Percentiles rank a stretch among this genome's conserved stretches.
phyloP scores from a whole-genome alignment of 1,284 basidiomycete species.

The Ceratobasidium sp. region DNA sequence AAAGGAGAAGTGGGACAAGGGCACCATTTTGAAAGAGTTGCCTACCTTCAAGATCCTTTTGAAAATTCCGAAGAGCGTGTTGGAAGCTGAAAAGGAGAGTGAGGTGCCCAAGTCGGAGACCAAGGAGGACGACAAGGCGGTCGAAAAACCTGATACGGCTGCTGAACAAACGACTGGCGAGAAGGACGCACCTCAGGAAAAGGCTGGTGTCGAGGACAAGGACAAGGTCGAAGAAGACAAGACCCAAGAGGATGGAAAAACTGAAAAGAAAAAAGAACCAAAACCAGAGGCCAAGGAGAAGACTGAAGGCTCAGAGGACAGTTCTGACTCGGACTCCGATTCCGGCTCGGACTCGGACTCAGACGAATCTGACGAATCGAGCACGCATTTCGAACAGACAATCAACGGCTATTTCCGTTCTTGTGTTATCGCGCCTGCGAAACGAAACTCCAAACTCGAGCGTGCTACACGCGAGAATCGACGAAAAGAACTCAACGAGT shows the following conservation, averaged over 20 bases:
- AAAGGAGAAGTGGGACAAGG: conserved; percentile 6
- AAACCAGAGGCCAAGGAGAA: neutral
- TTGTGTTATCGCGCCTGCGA: conserved; percentile 72
- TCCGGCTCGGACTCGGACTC: neutral
- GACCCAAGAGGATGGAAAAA: neutral
- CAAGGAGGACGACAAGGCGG: neutral
- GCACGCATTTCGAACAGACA: neutral
- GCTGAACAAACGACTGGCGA: no score
- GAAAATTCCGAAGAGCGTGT: neutral
- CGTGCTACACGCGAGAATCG: conserved; percentile 63
- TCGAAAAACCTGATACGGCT: no score
- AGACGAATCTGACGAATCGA: neutral
- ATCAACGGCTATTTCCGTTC: conserved; percentile 68
- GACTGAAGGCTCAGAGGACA: neutral
- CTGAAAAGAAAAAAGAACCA: neutral
- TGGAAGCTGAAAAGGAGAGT: neutral
- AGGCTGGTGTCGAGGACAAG: neutral
- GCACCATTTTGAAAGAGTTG: neutral
- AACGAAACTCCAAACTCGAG: conserved; percentile 65
- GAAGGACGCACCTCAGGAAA: neutral
- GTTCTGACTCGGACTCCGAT: neutral
- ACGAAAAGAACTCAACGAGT: conserved; percentile 75
- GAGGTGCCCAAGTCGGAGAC: neutral
- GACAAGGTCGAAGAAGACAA: neutral
- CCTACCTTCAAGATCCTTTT: neutral